Base-by-base conservation (phyloP, 2,329 filamentous ascomycete genomes). In the Aspergillus tanneri region DNA sequence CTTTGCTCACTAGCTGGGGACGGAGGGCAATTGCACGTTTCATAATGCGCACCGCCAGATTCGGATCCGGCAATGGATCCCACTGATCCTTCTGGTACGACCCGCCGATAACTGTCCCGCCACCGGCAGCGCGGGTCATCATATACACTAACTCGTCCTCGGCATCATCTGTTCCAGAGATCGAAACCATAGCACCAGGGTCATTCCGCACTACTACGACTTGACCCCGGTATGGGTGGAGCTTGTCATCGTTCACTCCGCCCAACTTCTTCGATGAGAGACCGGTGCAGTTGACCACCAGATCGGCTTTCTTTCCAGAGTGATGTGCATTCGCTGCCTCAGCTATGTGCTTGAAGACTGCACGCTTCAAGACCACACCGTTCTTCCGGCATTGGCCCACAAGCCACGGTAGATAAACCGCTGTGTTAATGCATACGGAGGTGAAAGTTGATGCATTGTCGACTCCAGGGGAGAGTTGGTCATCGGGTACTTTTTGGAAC, bases 341-440 rank as follows among this genome's bases (percentile, higher is more conserved):
- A 0, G 76, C 71, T 49, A 97, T 80, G 66, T 96, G 87, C n/a
- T 72, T 70, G 38, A 91, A 70, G 1, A 79, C 67, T 2, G 72
- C 82, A 16, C 88, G 81, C 59, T 81, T 80, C 61, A 92, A 74
- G 1, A 82, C 74, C 5, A 88, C 86, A 22, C 89, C 88, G 47
- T 83, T 81, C 58, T 82, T 83, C 22, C 87, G 77, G 66, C 89
- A 95, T 71, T 93, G 85, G 0, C 88, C 87, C 0, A 88, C 75
- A 0, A 97, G 83, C 83, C 88, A 96, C 3, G 88, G 83, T 2
- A 96, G 82, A 71, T 96, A 97, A 49, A 96, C 72, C 34, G 87
- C 83, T 0, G 88, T 88, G 72, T 97, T 96, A 67, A 96, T 92
- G 72, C 91, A 96, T 32, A 96, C 85, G 1, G 88, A 92, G 6